phyloP scores from a whole-genome alignment of 331 rosid species.

The Erythrophleum ivorense region DNA sequence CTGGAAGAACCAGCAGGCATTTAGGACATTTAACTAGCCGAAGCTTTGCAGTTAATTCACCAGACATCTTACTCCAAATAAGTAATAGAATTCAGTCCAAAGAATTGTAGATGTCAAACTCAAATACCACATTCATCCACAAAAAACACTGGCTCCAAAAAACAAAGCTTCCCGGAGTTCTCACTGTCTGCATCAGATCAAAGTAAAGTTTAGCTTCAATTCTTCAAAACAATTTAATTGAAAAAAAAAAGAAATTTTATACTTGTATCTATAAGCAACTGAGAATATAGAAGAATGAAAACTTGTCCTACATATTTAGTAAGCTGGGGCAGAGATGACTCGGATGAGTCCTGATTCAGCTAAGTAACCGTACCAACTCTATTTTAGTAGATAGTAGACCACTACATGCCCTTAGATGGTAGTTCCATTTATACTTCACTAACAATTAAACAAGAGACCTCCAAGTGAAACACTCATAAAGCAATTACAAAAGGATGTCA shows the following conservation, averaged over 20 bases:
- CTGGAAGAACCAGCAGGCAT: slow-evolving; percentile 70
- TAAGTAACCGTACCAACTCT: not conserved
- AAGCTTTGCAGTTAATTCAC: slow-evolving; percentile 52
- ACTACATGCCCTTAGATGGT: not conserved
- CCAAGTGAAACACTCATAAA: no score
- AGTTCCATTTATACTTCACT: not conserved
- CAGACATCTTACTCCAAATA: slow-evolving; percentile 53
- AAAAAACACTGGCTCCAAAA: slow-evolving; percentile 3
- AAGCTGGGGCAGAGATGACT: slow-evolving; percentile 1
- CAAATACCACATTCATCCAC: slow-evolving; percentile 24
- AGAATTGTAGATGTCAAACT: slow-evolving; percentile 29
- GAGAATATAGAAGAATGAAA: not conserved
- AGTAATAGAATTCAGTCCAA: slow-evolving; percentile 31
- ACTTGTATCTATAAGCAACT: not conserved
- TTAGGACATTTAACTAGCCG: slow-evolving; percentile 87
- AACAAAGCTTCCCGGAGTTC: slow-evolving; percentile 22
- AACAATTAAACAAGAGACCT: not conserved
- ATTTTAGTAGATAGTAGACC: not conserved
- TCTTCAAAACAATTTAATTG: not conserved
- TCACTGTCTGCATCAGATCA: slow-evolving; percentile 48
- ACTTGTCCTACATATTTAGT: not conserved
- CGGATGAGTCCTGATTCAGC: slow-evolving; percentile 2
- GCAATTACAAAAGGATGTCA: not conserved
- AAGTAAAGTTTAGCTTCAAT: slow-evolving; percentile 30
- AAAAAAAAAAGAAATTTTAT: not conserved